Conservation (phyloP, 2,329 filamentous ascomycete genomes). For the Hymenoscyphus occultus region DNA sequence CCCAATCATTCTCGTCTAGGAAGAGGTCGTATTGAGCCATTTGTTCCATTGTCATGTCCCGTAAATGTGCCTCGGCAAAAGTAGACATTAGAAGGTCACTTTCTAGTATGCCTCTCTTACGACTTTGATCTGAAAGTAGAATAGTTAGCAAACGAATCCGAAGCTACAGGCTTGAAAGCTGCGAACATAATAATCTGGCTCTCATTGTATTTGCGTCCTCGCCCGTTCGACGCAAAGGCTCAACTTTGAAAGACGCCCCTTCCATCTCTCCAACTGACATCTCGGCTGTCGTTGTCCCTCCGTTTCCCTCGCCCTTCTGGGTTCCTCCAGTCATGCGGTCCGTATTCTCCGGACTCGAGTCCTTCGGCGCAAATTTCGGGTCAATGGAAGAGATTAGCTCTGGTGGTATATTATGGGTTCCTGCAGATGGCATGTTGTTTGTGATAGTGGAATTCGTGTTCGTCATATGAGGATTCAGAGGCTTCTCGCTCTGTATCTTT, state of each 20-base stretch:
- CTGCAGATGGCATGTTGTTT: slow-evolving; percentile 60
- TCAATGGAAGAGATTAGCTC: slow-evolving; percentile 58
- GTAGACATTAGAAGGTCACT: slow-evolving; percentile 94
- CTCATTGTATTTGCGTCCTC: slow-evolving; percentile 85
- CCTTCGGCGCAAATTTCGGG: slow-evolving; percentile 54
- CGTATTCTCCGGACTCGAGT: slow-evolving; percentile 59
- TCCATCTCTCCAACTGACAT: slow-evolving; percentile 75
- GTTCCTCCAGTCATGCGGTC: slow-evolving; percentile 64
- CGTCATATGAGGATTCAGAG: slow-evolving; percentile 59
- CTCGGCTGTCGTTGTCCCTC: slow-evolving; percentile 53
- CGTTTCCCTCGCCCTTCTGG: slow-evolving; percentile 47
- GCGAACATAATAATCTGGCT: slow-evolving; percentile 69
- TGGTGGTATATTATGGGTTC: slow-evolving; percentile 54
- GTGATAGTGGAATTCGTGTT: slow-evolving; percentile 62
- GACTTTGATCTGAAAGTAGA: slow-evolving; percentile 75
- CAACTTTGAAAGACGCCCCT: slow-evolving; percentile 80
- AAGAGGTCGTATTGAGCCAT: slow-evolving; percentile 85
- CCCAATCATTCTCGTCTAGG: slow-evolving; percentile 99
- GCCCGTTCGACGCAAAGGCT: slow-evolving; percentile 80
- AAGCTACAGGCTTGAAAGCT: slow-evolving; percentile 7
- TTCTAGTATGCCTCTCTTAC: slow-evolving; percentile 93
- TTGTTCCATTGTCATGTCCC: slow-evolving; percentile 67
- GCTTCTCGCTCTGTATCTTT: slow-evolving; percentile 54
- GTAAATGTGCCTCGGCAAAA: slow-evolving; percentile 79
- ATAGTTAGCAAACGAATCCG: slow-evolving; percentile 11